phyloP scores from a whole-genome alignment of 139 green algal genomes.

The Auxenochlorella protothecoides region DNA sequence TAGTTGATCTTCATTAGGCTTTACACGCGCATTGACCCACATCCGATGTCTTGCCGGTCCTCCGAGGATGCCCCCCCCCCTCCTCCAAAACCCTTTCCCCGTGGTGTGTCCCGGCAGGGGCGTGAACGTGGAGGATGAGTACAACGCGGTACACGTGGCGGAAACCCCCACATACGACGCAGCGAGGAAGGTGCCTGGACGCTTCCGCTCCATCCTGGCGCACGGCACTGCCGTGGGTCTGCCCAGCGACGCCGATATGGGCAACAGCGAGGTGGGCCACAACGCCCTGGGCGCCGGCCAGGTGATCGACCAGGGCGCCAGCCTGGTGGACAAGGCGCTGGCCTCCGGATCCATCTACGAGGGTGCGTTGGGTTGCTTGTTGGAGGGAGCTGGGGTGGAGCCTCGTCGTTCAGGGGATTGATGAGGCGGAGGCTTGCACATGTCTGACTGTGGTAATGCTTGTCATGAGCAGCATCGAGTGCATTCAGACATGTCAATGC shows the following conservation, averaged over 20 bases:
- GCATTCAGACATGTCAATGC: background rate
- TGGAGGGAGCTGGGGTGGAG: background rate
- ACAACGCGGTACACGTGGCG: slow-evolving; percentile 66
- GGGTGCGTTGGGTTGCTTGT: slow-evolving; percentile 10
- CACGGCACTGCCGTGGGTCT: slow-evolving; percentile 89
- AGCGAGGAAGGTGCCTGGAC: slow-evolving; percentile 33
- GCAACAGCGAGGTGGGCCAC: slow-evolving; percentile 80
- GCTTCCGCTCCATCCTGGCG: slow-evolving; percentile 52
- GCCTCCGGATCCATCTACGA: slow-evolving; percentile 66
- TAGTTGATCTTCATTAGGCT: too few relatives aligned
- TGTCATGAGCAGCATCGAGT: background rate
- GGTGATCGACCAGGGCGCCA: slow-evolving; percentile 84
- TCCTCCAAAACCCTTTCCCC: background rate
- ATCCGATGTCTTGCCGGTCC: too few relatives aligned
- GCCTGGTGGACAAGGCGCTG: slow-evolving; percentile 85
- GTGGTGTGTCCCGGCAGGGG: slow-evolving; percentile 17
- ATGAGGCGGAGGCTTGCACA: background rate
- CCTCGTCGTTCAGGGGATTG: too few relatives aligned
- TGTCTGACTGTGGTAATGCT: background rate
- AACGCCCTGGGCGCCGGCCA: slow-evolving; percentile 88
- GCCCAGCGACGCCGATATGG: slow-evolving; percentile 88
- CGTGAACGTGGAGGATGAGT: slow-evolving; percentile 73
- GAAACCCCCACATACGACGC: slow-evolving; percentile 64
- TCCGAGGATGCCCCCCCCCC: background rate
- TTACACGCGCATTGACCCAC: too few relatives aligned